Conservation (phyloP, 148 eudicot species). For the Linanthus parryae region DNA sequence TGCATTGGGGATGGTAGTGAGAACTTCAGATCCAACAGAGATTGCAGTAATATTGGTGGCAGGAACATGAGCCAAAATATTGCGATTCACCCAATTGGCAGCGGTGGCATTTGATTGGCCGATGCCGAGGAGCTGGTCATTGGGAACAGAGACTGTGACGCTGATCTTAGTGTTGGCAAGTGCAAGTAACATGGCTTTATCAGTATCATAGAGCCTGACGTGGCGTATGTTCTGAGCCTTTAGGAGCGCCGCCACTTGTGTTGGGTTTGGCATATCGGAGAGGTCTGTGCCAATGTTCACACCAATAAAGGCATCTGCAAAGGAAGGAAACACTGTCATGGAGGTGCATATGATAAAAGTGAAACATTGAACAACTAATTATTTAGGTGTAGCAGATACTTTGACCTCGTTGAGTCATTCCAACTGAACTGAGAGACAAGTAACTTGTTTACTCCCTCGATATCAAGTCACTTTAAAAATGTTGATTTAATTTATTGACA, state of each 20-base stretch:
- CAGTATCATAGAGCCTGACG: constrained; percentile 69
- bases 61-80: constrained; percentile 69
- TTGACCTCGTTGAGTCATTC: too few relatives aligned
- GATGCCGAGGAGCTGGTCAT: constrained; percentile 73
- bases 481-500: too few relatives aligned
- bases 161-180: constrained; percentile 70
- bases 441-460: too few relatives aligned
- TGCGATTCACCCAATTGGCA: constrained; percentile 83
- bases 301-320: constrained; percentile 69
- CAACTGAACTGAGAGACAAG: too few relatives aligned
- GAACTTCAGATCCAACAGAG: constrained; percentile 86
- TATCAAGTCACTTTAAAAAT: too few relatives aligned
- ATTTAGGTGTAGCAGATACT: too few relatives aligned
- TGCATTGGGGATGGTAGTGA: constrained; percentile 77
- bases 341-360: too few relatives aligned
- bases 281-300: constrained; percentile 75
- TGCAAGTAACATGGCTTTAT: constrained; percentile 71
- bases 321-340: too few relatives aligned
- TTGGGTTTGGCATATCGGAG: constrained; percentile 75
- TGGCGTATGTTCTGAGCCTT: constrained; percentile 74
- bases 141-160: constrained; percentile 81
- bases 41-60: constrained; percentile 83
- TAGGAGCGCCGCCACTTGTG: constrained; percentile 76
- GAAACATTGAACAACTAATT: too few relatives aligned
- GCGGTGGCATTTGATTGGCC: constrained; percentile 95